Evolutionary conservation across 2,329 filamentous ascomycete species (phyloP).

Genomic region (Xylaria sp.): DNA sequence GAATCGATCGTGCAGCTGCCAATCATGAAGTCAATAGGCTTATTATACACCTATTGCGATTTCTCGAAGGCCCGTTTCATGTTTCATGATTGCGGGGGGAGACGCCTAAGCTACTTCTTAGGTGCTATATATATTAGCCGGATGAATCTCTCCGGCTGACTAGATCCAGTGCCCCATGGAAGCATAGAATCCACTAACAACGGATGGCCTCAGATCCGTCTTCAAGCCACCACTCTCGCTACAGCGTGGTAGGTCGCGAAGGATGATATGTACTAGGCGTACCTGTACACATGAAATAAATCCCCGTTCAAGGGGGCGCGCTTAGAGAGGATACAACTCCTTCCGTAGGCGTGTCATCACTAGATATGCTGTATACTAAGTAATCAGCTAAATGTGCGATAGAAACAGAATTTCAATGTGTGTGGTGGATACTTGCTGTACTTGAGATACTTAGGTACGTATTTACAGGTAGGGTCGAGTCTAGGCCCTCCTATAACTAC

Average conservation of each 20-base stretch:
- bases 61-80: conserved; percentile 29
- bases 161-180: conserved; percentile 5
- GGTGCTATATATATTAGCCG: conserved; percentile 16
- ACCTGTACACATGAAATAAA: too few relatives aligned
- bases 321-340: neutral
- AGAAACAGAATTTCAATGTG: neutral
- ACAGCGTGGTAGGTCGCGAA: neutral
- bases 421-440: too few relatives aligned
- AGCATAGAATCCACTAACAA: conserved; percentile 17
- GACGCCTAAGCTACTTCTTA: neutral
- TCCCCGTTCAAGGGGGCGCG: neutral
- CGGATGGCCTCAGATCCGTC: conserved; percentile 17
- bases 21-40: conserved; percentile 16
- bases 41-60: conserved; percentile 13
- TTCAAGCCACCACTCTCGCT: conserved; percentile 18
- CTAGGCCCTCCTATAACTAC: neutral
- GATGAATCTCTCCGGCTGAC: conserved; percentile 31
- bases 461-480: neutral
- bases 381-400: neutral
- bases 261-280: neutral
- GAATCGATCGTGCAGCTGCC: conserved; percentile 2
- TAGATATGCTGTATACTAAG: neutral
- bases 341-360: neutral
- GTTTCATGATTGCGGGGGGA: conserved; percentile 35
- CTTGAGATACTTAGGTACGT: too few relatives aligned